Evolutionary conservation across 306 rosid genomes (phyloP).

Genomic region (Corylus heterophylla): DNA sequence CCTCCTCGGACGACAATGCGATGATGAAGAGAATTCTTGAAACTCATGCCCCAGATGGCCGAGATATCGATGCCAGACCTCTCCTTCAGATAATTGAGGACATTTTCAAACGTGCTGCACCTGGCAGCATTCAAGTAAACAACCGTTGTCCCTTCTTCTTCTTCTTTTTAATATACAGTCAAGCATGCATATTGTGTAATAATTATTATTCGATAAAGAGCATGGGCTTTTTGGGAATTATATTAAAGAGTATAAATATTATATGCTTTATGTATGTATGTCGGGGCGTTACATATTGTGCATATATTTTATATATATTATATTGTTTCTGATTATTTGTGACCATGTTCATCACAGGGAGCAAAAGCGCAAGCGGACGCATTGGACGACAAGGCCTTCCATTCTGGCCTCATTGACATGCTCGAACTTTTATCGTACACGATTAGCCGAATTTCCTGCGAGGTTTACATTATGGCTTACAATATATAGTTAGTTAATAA

Average conservation of each 20-base stretch:
- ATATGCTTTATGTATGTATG: too few species aligned
- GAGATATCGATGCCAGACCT: slow-evolving; percentile 37
- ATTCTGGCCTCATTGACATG: slow-evolving; percentile 34
- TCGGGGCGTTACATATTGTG: too few species aligned
- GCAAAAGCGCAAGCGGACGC: slow-evolving; percentile 16
- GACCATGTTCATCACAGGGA: slow-evolving; percentile 27
- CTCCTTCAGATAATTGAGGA: slow-evolving; percentile 52
- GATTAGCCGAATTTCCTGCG: slow-evolving; percentile 52
- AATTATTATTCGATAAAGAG: too few species aligned
- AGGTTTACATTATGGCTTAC: slow-evolving; percentile 37
- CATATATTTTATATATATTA: neutral
- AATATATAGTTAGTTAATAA: too few species aligned
- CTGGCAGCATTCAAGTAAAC: slow-evolving; percentile 29
- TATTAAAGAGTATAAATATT: too few species aligned
- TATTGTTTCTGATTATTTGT: neutral
- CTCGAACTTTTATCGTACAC: slow-evolving; percentile 40
- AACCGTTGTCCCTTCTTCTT: neutral
- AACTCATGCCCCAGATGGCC: slow-evolving; percentile 46
- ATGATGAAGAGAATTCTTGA: slow-evolving; percentile 43
- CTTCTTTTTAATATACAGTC: neutral
- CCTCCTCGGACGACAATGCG: slow-evolving; percentile 41
- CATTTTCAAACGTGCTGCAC: slow-evolving; percentile 40
- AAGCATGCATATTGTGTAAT: too few species aligned
- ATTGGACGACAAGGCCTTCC: slow-evolving; percentile 33
- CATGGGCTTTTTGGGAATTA: too few species aligned